Percentiles rank a stretch among this genome's conserved stretches.
phyloP scores from a whole-genome alignment of 2,329 filamentous ascomycete genomes.

The Talaromyces sp. region DNA sequence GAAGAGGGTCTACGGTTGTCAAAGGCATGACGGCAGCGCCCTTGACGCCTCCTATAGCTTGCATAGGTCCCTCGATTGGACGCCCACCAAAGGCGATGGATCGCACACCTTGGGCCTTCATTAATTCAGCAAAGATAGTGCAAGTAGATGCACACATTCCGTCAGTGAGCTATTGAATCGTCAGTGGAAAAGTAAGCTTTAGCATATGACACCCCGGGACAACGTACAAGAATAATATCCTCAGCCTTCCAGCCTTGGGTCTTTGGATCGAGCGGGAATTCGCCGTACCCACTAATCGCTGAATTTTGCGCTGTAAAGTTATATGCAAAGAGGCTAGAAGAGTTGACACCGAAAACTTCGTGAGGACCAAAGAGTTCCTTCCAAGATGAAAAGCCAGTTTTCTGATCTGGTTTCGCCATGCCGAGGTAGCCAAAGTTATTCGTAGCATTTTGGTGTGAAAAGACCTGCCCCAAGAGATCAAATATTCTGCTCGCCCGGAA shows the following conservation, averaged over 20 bases:
- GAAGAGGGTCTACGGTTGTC: too few species aligned
- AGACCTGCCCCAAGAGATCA: not conserved
- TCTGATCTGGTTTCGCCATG: slow-evolving; percentile 1
- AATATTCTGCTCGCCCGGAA: slow-evolving; percentile 1
- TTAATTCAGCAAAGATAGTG: slow-evolving; percentile 5
- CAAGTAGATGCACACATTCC: slow-evolving; percentile 6
- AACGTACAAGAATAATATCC: slow-evolving; percentile 4
- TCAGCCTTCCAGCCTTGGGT: not conserved
- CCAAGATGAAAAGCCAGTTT: not conserved
- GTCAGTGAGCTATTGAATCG: slow-evolving; percentile 2
- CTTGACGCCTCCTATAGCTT: slow-evolving; percentile 63
- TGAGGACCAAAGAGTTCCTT: slow-evolving; percentile 2
- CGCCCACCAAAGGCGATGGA: slow-evolving; percentile 62
- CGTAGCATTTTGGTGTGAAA: not conserved
- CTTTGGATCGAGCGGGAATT: not conserved
- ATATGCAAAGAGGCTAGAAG: not conserved
- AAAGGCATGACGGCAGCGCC: slow-evolving; percentile 48
- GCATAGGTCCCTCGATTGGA: slow-evolving; percentile 55
- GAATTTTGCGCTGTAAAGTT: not conserved
- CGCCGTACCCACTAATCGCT: not conserved
- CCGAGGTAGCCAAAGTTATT: not conserved
- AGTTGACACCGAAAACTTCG: not conserved
- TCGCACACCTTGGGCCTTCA: slow-evolving; percentile 45
- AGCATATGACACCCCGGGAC: not conserved
- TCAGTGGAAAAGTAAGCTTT: slow-evolving; percentile 1